These are phyloP conservation scores for Aquilaria sinensis DNA, from an alignment of 345 rosid genomes.

Conservation along the genomic window DNA sequence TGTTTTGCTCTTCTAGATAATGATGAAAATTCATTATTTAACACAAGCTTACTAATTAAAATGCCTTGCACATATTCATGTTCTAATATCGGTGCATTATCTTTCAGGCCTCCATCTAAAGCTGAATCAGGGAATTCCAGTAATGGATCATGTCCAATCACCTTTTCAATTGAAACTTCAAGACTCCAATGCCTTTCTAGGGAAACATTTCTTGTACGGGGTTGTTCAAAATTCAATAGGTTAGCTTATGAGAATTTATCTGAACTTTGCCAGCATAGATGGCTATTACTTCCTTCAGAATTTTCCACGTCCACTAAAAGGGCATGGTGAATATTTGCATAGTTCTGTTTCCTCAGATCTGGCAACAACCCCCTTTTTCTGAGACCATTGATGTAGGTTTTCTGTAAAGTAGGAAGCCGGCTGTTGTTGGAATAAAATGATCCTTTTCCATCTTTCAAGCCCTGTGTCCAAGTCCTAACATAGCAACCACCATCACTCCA, in stretches of 20 bases:
- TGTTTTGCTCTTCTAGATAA: slow-evolving; percentile 74
- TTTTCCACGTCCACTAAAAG: slow-evolving; percentile 63
- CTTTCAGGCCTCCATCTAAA: slow-evolving; percentile 43
- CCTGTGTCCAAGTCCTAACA: slow-evolving; percentile 92
- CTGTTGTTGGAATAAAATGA: slow-evolving; percentile 85
- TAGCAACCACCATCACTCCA: slow-evolving; percentile 90
- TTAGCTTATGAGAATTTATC: too few relatives aligned
- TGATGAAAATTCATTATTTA: slow-evolving; percentile 54
- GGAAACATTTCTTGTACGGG: slow-evolving; percentile 64
- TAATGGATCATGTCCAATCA: slow-evolving; percentile 76
- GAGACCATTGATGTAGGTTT: slow-evolving; percentile 67
- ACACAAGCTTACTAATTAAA: slow-evolving; percentile 82
- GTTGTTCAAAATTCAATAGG: slow-evolving; percentile 52
- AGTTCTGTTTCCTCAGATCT: slow-evolving; percentile 66
- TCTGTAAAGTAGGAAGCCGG: slow-evolving; percentile 63
- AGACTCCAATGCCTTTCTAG: slow-evolving; percentile 97
- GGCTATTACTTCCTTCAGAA: slow-evolving; percentile 51
- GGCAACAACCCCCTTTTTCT: slow-evolving; percentile 88
- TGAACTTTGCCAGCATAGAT: slow-evolving; percentile 16
- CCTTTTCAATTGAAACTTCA: slow-evolving; percentile 94
- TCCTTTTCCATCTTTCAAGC: slow-evolving; percentile 96
- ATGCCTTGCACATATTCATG: slow-evolving; percentile 99
- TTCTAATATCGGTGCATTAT: slow-evolving; percentile 64
- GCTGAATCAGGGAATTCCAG: slow-evolving; percentile 57
- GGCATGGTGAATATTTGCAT: slow-evolving; percentile 48